These are phyloP conservation scores for Isatis tinctoria DNA, from an alignment of 345 rosid genomes.

Conservation along the genomic window DNA sequence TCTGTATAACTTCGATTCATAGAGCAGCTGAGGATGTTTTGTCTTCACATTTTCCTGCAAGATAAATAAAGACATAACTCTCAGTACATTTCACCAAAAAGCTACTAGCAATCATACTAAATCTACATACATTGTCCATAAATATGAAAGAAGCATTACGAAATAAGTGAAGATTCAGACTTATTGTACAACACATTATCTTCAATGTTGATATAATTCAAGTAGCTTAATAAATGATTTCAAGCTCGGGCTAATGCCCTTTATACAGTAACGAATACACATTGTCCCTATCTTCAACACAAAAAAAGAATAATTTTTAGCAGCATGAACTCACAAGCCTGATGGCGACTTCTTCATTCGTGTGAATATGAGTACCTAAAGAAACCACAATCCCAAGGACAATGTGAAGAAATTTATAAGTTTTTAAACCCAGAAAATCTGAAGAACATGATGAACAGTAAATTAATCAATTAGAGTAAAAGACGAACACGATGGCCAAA, in stretches of 20 bases:
- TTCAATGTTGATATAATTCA: background rate
- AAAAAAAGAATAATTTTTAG: background rate
- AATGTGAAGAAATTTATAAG: background rate
- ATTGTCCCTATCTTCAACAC: background rate
- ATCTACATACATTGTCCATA: background rate
- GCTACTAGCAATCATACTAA: background rate
- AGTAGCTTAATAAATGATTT: conserved; percentile 8
- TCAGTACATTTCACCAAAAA: background rate
- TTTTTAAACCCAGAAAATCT: background rate
- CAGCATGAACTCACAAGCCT: conserved; percentile 70
- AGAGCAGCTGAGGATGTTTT: conserved; percentile 85
- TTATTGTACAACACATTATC: background rate
- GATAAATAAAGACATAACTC: background rate
- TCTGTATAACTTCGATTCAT: conserved; percentile 83
- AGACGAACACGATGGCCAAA: too few species aligned
- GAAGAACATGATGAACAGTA: background rate
- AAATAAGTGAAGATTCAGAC: background rate
- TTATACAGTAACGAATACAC: background rate
- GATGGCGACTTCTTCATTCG: conserved; percentile 92
- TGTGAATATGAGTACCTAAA: conserved; percentile 76
- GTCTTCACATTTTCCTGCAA: conserved; percentile 83
- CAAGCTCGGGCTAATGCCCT: background rate
- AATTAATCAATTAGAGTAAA: background rate
- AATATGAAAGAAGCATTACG: background rate
- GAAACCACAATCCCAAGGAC: conserved; percentile 1